phyloP scores from a whole-genome alignment of 164 flowering plant genomes.

The Stephania yunnanensis region DNA sequence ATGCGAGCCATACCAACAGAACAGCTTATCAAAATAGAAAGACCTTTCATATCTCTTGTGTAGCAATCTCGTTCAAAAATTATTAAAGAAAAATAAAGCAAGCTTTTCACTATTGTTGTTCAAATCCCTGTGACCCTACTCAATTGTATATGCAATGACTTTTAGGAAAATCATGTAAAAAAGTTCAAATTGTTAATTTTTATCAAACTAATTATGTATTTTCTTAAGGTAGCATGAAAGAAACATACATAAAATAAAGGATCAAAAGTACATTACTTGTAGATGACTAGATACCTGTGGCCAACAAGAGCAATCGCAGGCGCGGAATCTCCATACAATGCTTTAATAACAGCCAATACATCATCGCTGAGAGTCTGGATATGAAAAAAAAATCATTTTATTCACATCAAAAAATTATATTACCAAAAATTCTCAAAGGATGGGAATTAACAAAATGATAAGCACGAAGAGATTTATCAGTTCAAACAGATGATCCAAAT shows the following conservation, averaged over 20 bases:
- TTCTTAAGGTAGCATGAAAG: background rate
- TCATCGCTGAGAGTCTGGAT: constrained; percentile 86
- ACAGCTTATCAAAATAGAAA: too few relatives aligned
- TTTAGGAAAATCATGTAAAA: too few relatives aligned
- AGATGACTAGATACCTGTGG: constrained; percentile 65
- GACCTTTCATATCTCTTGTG: too few relatives aligned
- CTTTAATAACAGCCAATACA: constrained; percentile 72
- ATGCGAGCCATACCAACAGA: too few relatives aligned
- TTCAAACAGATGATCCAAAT: background rate
- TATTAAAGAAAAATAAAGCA: too few relatives aligned
- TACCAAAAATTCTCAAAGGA: background rate
- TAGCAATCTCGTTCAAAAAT: too few relatives aligned
- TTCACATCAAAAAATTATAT: background rate
- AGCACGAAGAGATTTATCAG: constrained; percentile 1
- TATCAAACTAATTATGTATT: background rate
- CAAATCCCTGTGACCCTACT: too few relatives aligned
- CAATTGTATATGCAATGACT: too few relatives aligned
- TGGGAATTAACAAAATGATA: background rate
- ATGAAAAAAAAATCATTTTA: constrained; percentile 2
- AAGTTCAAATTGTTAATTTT: background rate
- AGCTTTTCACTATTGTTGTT: too few relatives aligned
- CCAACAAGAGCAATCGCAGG: constrained; percentile 97
- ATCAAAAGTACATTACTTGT: background rate
- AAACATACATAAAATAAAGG: background rate
- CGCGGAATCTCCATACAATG: constrained; percentile 82